Evolutionary conservation across 106 monocot species (phyloP), one percentile per base, ranked within the genome.

Genomic region (Iris macrosiphon): DNA sequence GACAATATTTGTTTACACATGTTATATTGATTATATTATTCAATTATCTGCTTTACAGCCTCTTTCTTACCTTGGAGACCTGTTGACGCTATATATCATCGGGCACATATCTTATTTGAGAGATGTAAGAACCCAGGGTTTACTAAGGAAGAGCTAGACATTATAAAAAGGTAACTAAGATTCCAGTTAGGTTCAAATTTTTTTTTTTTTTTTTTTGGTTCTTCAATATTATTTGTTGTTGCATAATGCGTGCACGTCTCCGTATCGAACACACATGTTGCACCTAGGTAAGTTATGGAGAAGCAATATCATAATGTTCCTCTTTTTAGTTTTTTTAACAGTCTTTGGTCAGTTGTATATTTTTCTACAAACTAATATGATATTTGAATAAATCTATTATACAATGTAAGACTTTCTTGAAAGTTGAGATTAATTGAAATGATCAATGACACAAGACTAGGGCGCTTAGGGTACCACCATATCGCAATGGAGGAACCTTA

Each of bases 31-130:
- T n/a, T n/a, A n/a, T n/a, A n/a, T n/a, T 7, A 23, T 15, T 31
- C n/a, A 15, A 27, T 18, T 15, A 20, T 60, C 17, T 64, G 23
- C 6, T 31, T 46, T 54, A 55, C 51, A 85, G 85, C 48, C 21
- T 15, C 56, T 43, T 60, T 50, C 29, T 43, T 86, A 32, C 80
- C 80, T 34, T 53, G 67, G 33, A 76, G 80, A 49, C 72, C 69
- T 19, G n/a, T 8, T 4, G 0, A 3, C 2, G 56, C 72, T 37
- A 21, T 86, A 52, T 86, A 74, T 44, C 15, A 23, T 24, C 64
- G 85, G 41, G 76, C 58, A 17, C 68, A 58, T 31, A 28, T 26
- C 34, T 23, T 86, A 44, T 58, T 77, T 48, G 8, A 40, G 14
- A 72, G 55, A 54, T 52, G 57, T 40, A 64, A 66, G 35, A 34